Conservation (phyloP, 2,329 filamentous ascomycete genomes). For the Beauveria asiatica region DNA sequence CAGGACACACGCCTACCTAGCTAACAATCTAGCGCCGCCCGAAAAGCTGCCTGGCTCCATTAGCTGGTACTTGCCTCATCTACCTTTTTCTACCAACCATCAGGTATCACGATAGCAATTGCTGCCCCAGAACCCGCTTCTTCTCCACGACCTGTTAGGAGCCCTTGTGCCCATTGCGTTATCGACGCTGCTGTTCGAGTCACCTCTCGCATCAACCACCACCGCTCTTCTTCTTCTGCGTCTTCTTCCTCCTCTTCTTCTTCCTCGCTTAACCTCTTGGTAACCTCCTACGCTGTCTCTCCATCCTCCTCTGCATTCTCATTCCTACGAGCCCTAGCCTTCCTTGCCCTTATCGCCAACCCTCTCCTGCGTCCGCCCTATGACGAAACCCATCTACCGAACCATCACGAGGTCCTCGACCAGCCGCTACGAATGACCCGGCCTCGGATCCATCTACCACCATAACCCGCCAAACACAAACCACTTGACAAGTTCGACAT, state of each 20-base stretch:
- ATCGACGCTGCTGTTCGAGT: conserved; percentile 9
- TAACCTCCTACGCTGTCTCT: neutral
- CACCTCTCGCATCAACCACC: conserved; percentile 10
- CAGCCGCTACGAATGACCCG: conserved; percentile 10
- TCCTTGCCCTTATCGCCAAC: neutral
- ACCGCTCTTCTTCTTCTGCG: neutral
- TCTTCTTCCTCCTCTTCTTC: neutral
- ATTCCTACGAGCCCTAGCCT: neutral
- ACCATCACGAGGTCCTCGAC: conserved; percentile 11
- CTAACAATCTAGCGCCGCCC: neutral
- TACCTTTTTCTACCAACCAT: neutral
- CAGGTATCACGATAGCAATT: conserved; percentile 1
- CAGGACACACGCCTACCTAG: neutral
- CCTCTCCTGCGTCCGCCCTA: conserved; percentile 1
- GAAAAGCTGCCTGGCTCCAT: neutral
- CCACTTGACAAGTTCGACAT: conserved; percentile 9
- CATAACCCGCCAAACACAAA: neutral
- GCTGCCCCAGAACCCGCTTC: neutral
- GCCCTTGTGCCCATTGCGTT: conserved; percentile 10
- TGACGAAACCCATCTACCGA: conserved; percentile 6
- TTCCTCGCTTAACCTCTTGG: neutral
- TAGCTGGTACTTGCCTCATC: neutral
- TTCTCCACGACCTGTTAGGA: conserved; percentile 6
- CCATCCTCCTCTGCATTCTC: neutral
- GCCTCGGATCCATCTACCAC: conserved; percentile 10